A percentile compares a stretch with the other conserved stretches of the same genome.
phyloP scores from a whole-genome alignment of 495 filamentous ascomycete genomes.

The Evansstolkia leycettana region DNA sequence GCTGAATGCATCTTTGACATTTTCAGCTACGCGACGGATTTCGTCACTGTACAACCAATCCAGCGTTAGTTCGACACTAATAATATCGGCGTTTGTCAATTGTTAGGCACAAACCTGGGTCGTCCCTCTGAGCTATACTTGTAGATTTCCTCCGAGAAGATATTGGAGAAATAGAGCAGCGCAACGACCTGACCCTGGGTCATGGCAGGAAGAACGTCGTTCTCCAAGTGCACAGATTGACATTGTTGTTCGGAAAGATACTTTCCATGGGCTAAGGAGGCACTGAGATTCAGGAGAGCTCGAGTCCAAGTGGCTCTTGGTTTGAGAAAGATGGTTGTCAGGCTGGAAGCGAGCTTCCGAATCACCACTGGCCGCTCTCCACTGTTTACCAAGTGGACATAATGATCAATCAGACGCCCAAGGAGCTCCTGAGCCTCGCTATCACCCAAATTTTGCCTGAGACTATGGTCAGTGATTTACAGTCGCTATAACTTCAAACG shows the following conservation, averaged over 20 bases:
- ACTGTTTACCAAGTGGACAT: constrained; percentile 44
- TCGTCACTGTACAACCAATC: constrained; percentile 5
- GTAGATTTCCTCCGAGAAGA: constrained; percentile 63
- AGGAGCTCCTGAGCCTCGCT: constrained; percentile 51
- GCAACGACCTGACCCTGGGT: constrained; percentile 41
- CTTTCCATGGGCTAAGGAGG: constrained; percentile 43
- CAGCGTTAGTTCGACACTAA: neutral
- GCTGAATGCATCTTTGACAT: constrained; percentile 25
- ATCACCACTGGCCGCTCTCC: constrained; percentile 54
- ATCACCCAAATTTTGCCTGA: constrained; percentile 47
- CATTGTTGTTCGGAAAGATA: constrained; percentile 38
- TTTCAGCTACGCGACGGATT: constrained; percentile 14
- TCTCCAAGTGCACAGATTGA: constrained; percentile 33
- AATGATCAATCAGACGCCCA: constrained; percentile 56
- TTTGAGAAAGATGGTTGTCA: constrained; percentile 69
- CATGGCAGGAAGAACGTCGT: constrained; percentile 33
- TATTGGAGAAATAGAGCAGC: constrained; percentile 59
- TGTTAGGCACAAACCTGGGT: constrained; percentile 5
- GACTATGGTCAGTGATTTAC: constrained; percentile 9
- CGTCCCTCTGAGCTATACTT: constrained; percentile 24
- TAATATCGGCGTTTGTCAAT: neutral
- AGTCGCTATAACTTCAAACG: too few relatives aligned
- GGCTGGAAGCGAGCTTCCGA: constrained; percentile 71
- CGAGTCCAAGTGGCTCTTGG: constrained; percentile 54
- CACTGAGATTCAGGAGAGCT: constrained; percentile 55